phyloP scores from a whole-genome alignment of 208 protist genomes.

The Acanthamoeba culbertsoni region DNA sequence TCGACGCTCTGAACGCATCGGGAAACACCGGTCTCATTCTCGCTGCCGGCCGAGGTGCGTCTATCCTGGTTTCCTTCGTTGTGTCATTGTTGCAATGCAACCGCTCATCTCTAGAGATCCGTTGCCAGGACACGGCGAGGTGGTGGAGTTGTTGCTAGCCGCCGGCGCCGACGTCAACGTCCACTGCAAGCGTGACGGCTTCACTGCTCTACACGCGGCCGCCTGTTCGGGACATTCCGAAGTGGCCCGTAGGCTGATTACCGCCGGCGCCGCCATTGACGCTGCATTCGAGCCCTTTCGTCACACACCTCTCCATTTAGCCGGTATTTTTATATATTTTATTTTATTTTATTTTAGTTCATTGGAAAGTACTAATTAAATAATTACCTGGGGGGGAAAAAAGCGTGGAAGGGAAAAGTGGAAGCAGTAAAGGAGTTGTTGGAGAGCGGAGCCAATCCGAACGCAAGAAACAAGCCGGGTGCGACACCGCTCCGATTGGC shows the following conservation, averaged over 20 bases:
- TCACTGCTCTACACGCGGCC: not conserved
- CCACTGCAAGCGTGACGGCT: not conserved
- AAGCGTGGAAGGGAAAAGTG: not conserved
- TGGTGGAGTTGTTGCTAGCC: not conserved
- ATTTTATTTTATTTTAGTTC: too few relatives aligned
- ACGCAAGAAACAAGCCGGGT: not conserved
- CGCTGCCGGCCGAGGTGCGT: not conserved
- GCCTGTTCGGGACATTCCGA: not conserved
- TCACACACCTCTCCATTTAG: not conserved
- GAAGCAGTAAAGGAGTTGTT: not conserved
- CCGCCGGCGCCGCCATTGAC: not conserved
- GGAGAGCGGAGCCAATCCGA: not conserved
- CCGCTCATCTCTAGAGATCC: not conserved
- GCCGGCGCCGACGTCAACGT: not conserved
- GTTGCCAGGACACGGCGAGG: not conserved
- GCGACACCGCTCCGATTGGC: not conserved
- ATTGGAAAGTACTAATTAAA: too few relatives aligned
- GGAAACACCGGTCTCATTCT: not conserved
- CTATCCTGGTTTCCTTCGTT: not conserved
- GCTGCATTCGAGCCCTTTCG: constrained; percentile 1
- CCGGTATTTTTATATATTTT: too few relatives aligned
- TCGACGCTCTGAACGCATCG: not conserved
- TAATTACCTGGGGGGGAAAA: too few relatives aligned
- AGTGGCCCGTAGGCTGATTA: not conserved
- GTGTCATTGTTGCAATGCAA: not conserved